Base-by-base conservation (phyloP, 2,329 filamentous ascomycete species). In the Ascochyta clinopodiicola region DNA sequence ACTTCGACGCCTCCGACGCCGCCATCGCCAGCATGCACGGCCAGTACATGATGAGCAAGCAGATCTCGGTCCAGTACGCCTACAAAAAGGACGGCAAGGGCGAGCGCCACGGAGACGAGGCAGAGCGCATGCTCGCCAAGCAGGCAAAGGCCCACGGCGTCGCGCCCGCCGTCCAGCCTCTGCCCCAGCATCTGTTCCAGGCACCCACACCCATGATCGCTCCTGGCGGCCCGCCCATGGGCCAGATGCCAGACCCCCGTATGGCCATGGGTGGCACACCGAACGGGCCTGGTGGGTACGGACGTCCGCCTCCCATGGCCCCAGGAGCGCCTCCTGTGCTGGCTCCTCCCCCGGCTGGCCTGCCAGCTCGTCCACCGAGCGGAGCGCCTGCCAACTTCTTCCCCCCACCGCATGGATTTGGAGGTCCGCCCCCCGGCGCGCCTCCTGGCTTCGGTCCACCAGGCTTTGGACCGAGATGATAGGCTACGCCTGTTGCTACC, bases 71-170 rank as follows among this genome's bases (percentile, higher is more conserved):
- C 39, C 94, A 98, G 77, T 99, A 98, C 76, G 95, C 95, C 35
- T 98, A 96, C 84, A 99, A 99, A 83, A 98, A 98, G 79, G 95
- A 99, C 71, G 95, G 95, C 65, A 96, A 96, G 79, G 94, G 94
- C 67, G 94, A 98, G 79, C 84, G 95, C 55, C 95, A 99, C 73
- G 95, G 95, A 68, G 95, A 99, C 74, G 86, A 92, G 67, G 95
- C 95, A 27, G 95, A 99, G 79, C 84, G 95, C 70, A 90, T 92
- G 80, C 85, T 99, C 42, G 95, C 95, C 27, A 88, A 90, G 25
- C 91, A 97, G 78, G 95, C 93, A 53, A 94, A 94, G 79, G 94
- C 93, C 74, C 91, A 97, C 76, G 96, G 96, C 69, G 90, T 99
- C 57, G 86, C 92, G 47, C 90, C 92, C 32, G 89, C 92, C 62